These are phyloP conservation scores for Annulohypoxylon moriforme DNA, from an alignment of 495 filamentous ascomycete species.

Conservation along the genomic window DNA sequence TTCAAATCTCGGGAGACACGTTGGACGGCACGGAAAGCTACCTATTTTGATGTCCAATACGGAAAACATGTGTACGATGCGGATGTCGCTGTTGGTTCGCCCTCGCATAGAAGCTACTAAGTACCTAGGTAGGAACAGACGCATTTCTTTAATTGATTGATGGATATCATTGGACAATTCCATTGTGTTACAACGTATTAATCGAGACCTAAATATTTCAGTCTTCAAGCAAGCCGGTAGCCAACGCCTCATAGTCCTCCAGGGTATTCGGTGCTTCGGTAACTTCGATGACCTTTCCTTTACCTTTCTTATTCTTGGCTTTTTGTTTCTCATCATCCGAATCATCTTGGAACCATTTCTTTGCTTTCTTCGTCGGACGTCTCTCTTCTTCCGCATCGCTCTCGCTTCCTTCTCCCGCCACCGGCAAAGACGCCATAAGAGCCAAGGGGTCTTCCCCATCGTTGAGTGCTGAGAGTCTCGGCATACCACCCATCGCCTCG, in stretches of 20 bases:
- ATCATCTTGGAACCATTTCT: slow-evolving; percentile 56
- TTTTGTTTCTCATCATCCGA: slow-evolving; percentile 58
- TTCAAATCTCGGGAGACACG: slow-evolving; percentile 14
- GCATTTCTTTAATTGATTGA: not conserved
- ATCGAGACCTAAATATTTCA: slow-evolving; percentile 30
- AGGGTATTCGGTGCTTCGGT: slow-evolving; percentile 80
- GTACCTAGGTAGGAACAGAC: not conserved
- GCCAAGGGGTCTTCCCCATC: slow-evolving; percentile 62
- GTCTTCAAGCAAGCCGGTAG: slow-evolving; percentile 79
- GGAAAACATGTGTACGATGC: not conserved
- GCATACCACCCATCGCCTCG: slow-evolving; percentile 54
- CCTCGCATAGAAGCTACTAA: not conserved
- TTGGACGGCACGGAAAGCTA: slow-evolving; percentile 19
- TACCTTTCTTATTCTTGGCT: slow-evolving; percentile 60
- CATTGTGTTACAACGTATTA: slow-evolving; percentile 5
- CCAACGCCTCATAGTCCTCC: slow-evolving; percentile 90
- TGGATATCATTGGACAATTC: slow-evolving; percentile 20
- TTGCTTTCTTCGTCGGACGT: slow-evolving; percentile 53
- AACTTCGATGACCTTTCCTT: slow-evolving; percentile 63
- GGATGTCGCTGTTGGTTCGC: not conserved
- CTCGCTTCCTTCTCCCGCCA: slow-evolving; percentile 49
- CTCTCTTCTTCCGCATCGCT: slow-evolving; percentile 52
- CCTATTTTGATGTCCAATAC: not conserved
- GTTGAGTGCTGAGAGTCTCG: slow-evolving; percentile 45
- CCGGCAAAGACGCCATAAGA: slow-evolving; percentile 61